Percentiles rank a stretch among this genome's conserved stretches.
These are phyloP conservation scores for Pistacia atlantica DNA, from an alignment of 345 rosid species.

Conservation along the genomic window DNA sequence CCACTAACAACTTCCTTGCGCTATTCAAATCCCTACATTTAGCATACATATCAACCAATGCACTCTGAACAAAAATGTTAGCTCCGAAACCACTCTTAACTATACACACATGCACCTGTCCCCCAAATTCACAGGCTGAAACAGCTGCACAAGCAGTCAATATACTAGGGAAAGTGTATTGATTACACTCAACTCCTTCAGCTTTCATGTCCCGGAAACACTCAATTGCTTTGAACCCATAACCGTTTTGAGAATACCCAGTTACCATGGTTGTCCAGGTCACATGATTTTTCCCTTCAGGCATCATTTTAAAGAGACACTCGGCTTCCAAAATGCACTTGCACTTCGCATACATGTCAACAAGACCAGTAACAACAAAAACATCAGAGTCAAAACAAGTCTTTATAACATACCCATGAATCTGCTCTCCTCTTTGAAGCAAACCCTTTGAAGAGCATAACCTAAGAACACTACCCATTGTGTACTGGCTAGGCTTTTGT, in stretches of 20 bases:
- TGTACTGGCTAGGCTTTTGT: constrained; percentile 53
- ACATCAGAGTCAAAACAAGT: constrained; percentile 50
- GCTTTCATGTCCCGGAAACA: constrained; percentile 62
- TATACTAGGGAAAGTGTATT: constrained; percentile 78
- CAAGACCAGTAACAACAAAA: constrained; percentile 73
- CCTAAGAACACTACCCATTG: constrained; percentile 71
- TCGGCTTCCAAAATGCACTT: constrained; percentile 71
- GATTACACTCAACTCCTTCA: constrained; percentile 62
- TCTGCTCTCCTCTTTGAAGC: constrained; percentile 62
- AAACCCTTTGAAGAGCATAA: constrained; percentile 49
- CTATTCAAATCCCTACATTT: constrained; percentile 67
- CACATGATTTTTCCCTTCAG: constrained; percentile 50
- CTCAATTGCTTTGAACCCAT: constrained; percentile 55
- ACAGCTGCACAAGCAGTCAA: constrained; percentile 70
- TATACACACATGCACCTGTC: constrained; percentile 72
- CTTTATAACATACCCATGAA: constrained; percentile 69
- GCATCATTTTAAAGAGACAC: constrained; percentile 46
- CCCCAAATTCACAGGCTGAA: constrained; percentile 53
- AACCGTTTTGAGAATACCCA: constrained; percentile 67
- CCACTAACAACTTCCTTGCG: constrained; percentile 51
- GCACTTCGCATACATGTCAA: constrained; percentile 82
- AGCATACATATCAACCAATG: constrained; percentile 83
- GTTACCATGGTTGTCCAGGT: constrained; percentile 92
- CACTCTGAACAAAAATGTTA: constrained; percentile 73
- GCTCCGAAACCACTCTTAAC: constrained; percentile 65